Evolutionary conservation across 129 eudicot genomes (phyloP).

Genomic region (Rutidosis leptorrhynchoides): DNA sequence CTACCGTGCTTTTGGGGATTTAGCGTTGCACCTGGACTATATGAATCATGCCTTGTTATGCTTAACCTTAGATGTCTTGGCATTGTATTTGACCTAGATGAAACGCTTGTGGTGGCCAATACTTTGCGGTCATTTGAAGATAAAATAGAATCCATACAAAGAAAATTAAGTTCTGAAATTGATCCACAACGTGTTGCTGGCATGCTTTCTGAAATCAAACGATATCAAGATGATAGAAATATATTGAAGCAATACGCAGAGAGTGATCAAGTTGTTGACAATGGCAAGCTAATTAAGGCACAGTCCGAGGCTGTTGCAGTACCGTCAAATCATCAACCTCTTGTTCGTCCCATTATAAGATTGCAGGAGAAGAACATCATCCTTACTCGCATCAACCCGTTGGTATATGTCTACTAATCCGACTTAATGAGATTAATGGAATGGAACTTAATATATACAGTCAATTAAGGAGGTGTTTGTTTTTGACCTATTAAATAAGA

Average conservation of each 20-base stretch:
- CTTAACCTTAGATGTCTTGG: slow-evolving; percentile 91
- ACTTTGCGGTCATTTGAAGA: slow-evolving; percentile 96
- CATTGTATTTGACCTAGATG: slow-evolving; percentile 98
- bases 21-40: slow-evolving; percentile 56
- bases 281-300: slow-evolving; percentile 70
- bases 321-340: slow-evolving; percentile 65
- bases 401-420: slow-evolving; percentile 33
- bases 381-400: slow-evolving; percentile 93
- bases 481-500: too few relatives aligned
- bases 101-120: slow-evolving; percentile 91
- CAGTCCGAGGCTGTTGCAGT: slow-evolving; percentile 80
- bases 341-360: slow-evolving; percentile 80
- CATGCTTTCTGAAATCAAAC: slow-evolving; percentile 77
- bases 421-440: too few relatives aligned
- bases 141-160: slow-evolving; percentile 75
- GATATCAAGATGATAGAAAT: slow-evolving; percentile 81
- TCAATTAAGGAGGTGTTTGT: too few relatives aligned
- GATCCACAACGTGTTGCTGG: slow-evolving; percentile 85
- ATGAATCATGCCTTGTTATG: slow-evolving; percentile 83
- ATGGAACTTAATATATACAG: too few relatives aligned
- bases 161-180: slow-evolving; percentile 59
- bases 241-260: slow-evolving; percentile 92
- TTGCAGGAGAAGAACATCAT: slow-evolving; percentile 85
- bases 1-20: slow-evolving; percentile 92
- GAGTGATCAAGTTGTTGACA: slow-evolving; percentile 79